Conservation (phyloP, 331 rosid genomes). For the Quercus tomentella region DNA sequence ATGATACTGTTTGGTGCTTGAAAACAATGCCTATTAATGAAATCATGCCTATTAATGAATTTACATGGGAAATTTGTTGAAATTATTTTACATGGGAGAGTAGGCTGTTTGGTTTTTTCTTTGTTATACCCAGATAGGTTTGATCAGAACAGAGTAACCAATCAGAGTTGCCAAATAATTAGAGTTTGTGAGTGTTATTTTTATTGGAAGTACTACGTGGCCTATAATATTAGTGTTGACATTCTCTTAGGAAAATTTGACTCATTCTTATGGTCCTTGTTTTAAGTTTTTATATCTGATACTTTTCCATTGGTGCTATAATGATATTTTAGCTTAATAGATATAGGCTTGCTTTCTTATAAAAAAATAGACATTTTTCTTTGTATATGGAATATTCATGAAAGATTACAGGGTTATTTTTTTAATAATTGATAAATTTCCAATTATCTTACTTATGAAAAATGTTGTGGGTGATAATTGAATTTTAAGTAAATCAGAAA, state of each 20-base stretch:
- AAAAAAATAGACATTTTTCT: background rate
- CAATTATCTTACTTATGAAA: background rate
- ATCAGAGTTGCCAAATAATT: too few species aligned
- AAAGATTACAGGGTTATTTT: background rate
- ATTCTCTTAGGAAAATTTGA: background rate
- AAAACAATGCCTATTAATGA: too few species aligned
- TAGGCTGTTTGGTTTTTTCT: too few species aligned
- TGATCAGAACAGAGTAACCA: too few species aligned
- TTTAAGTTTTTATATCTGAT: conserved; percentile 5
- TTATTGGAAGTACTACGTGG: too few species aligned
- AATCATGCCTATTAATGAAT: too few species aligned
- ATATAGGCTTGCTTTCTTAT: background rate
- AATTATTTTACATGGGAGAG: too few species aligned
- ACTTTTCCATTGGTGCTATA: conserved; percentile 18
- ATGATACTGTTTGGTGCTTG: too few species aligned
- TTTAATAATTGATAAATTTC: background rate
- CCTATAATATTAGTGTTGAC: too few species aligned
- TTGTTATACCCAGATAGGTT: too few species aligned
- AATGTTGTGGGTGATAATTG: background rate
- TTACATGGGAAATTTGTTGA: too few species aligned
- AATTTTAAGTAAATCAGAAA: background rate
- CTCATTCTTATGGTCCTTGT: background rate
- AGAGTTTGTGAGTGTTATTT: too few species aligned
- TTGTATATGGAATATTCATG: background rate
- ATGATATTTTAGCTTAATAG: conserved; percentile 3